phyloP scores from a whole-genome alignment of 2,329 filamentous ascomycete genomes.

The Ophiognomonia clavigignenti-juglandacearum region DNA sequence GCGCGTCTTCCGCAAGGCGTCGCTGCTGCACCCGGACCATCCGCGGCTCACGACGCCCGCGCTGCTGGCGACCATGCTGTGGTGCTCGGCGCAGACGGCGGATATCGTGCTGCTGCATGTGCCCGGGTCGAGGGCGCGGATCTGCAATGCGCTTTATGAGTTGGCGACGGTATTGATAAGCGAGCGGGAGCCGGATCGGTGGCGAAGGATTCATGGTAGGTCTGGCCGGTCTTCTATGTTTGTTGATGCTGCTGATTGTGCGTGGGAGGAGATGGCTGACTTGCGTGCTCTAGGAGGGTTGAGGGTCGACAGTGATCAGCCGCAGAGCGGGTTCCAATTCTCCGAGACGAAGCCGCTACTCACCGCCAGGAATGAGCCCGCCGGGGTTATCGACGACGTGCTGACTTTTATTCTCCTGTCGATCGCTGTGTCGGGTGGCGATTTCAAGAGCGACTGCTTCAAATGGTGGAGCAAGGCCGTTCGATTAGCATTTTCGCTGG shows the following conservation, averaged over 20 bases:
- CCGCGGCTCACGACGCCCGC: slow-evolving; percentile 38
- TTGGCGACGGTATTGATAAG: slow-evolving; percentile 29
- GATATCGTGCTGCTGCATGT: slow-evolving; percentile 37
- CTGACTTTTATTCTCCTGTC: slow-evolving; percentile 40
- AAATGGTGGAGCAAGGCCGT: slow-evolving; percentile 43
- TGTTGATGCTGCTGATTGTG: too few relatives aligned
- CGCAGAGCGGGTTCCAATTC: slow-evolving; percentile 21
- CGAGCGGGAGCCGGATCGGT: slow-evolving; percentile 31
- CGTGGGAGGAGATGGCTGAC: not conserved
- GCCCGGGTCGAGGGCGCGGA: slow-evolving; percentile 34
- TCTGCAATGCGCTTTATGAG: slow-evolving; percentile 33
- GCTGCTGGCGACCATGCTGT: slow-evolving; percentile 41
- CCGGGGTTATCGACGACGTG: slow-evolving; percentile 35
- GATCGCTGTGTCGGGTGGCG: slow-evolving; percentile 40
- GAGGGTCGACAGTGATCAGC: slow-evolving; percentile 27
- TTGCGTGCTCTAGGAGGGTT: slow-evolving; percentile 25
- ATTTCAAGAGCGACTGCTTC: slow-evolving; percentile 43
- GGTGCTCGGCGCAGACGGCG: slow-evolving; percentile 42
- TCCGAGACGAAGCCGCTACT: slow-evolving; percentile 23
- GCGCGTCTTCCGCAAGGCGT: slow-evolving; percentile 39
- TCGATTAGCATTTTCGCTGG: slow-evolving; percentile 31
- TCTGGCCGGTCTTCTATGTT: too few relatives aligned
- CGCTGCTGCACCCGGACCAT: slow-evolving; percentile 33
- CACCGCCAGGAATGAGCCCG: slow-evolving; percentile 30
- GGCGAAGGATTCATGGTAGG: slow-evolving; percentile 31